A percentile compares a stretch with the other conserved stretches of the same genome.
These are phyloP conservation scores for Lactarius hatsudake DNA, from an alignment of 768 basidiomycete genomes.

Conservation along the genomic window DNA sequence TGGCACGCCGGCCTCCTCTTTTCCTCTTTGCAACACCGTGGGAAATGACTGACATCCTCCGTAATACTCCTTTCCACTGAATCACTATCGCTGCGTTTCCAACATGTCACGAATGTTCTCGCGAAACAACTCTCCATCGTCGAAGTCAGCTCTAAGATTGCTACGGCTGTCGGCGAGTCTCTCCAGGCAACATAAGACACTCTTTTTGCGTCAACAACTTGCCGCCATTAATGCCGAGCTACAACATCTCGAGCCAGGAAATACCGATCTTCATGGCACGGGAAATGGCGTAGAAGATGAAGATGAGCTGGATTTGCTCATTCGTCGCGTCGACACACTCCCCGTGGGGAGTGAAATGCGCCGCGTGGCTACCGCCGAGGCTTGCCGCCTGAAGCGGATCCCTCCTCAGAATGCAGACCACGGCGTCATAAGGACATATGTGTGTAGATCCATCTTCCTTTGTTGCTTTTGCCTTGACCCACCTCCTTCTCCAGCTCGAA, in stretches of 20 bases:
- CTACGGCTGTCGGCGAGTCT: conserved; percentile 79
- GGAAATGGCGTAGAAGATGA: conserved; percentile 50
- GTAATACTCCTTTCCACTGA: conserved; percentile 61
- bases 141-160: conserved; percentile 79
- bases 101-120: conserved; percentile 66
- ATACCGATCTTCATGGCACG: background rate
- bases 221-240: conserved; percentile 79
- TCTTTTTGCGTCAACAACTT: conserved; percentile 80
- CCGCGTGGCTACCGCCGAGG: no score
- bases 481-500: conserved; percentile 65
- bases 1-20: background rate
- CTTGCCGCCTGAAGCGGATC: conserved; percentile 75
- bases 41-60: background rate
- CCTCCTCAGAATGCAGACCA: conserved; percentile 88
- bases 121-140: conserved; percentile 73
- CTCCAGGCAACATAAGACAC: conserved; percentile 87
- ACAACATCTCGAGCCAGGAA: conserved; percentile 44
- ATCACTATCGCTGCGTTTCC: conserved; percentile 59
- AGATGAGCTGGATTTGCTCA: conserved; percentile 74
- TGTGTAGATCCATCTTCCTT: conserved; percentile 37
- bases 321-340: conserved; percentile 62
- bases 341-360: conserved; percentile 66
- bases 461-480: background rate
- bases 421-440: conserved; percentile 46
- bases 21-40: background rate